These are phyloP conservation scores for Claviceps spartinae DNA, from an alignment of 2,329 filamentous ascomycete species.

Conservation along the genomic window DNA sequence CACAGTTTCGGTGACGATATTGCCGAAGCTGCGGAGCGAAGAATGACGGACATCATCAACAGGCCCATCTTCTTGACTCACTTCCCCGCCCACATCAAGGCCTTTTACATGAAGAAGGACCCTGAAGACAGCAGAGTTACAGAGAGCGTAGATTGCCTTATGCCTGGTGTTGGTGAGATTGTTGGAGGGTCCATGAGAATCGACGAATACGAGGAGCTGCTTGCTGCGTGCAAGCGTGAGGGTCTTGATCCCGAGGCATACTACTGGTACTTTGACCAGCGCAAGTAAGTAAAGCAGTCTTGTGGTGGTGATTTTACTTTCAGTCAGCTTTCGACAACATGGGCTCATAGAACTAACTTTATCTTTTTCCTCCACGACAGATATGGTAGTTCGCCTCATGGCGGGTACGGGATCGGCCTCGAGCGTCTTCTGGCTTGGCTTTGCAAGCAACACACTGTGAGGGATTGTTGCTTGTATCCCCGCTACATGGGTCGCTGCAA, in stretches of 20 bases:
- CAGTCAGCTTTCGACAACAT: not conserved
- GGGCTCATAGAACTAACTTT: not conserved
- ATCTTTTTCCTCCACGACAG: slow-evolving; percentile 2
- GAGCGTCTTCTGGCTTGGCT: slow-evolving; percentile 44
- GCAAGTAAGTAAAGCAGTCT: slow-evolving; percentile 40
- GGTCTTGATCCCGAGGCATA: slow-evolving; percentile 74
- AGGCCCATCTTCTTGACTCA: slow-evolving; percentile 90
- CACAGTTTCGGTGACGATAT: slow-evolving; percentile 96
- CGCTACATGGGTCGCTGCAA: slow-evolving; percentile 71
- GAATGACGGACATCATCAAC: slow-evolving; percentile 96
- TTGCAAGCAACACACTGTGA: slow-evolving; percentile 47
- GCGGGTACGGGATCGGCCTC: slow-evolving; percentile 74
- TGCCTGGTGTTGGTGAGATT: slow-evolving; percentile 96
- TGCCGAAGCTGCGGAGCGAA: slow-evolving; percentile 88
- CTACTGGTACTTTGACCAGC: slow-evolving; percentile 98
- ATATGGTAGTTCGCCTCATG: slow-evolving; percentile 83
- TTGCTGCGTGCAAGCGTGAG: slow-evolving; percentile 77
- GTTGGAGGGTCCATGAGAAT: slow-evolving; percentile 96
- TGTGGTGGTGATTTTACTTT: not conserved
- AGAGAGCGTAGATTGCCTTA: slow-evolving; percentile 71
- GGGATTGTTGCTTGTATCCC: slow-evolving; percentile 59
- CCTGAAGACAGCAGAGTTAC: slow-evolving; percentile 67
- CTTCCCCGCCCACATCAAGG: slow-evolving; percentile 95
- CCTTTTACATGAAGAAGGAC: slow-evolving; percentile 97
- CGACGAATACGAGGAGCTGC: slow-evolving; percentile 76